Evolutionary conservation across 225 moss, liverwort and hornwort species (phyloP).

Genomic region (Thuidium tamariscinum): DNA sequence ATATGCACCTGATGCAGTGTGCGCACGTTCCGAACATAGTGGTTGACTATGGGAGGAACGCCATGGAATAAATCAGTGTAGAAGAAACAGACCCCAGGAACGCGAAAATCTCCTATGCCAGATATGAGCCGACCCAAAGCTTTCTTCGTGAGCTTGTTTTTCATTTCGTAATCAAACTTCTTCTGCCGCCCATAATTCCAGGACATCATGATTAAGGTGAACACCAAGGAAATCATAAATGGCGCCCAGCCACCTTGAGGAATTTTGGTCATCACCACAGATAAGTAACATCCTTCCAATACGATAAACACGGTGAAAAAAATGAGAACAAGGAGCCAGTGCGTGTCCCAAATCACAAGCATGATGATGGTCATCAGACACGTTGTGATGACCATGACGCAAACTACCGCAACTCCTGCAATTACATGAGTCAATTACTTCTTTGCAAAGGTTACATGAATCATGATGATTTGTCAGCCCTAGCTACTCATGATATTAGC

Average conservation of each 20-base stretch:
- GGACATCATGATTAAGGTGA: constrained; percentile 56
- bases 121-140: constrained; percentile 27
- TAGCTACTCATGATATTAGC: not conserved
- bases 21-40: constrained; percentile 66
- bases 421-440: not conserved
- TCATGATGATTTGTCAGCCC: not conserved
- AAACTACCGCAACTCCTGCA: constrained; percentile 80
- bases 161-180: constrained; percentile 56
- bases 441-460: not conserved
- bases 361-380: constrained; percentile 62
- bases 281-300: constrained; percentile 61
- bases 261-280: constrained; percentile 59
- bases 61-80: constrained; percentile 65
- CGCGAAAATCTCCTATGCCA: constrained; percentile 32
- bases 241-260: constrained; percentile 86
- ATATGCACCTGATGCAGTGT: constrained; percentile 51
- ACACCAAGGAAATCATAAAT: constrained; percentile 39
- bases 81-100: constrained; percentile 82
- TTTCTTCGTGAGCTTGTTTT: constrained; percentile 47
- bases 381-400: constrained; percentile 78
- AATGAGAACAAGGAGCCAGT: constrained; percentile 1
- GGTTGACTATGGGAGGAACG: constrained; percentile 66
- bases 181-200: constrained; percentile 72
- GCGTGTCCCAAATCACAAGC: constrained; percentile 66
- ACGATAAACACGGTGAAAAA: constrained; percentile 38